Conservation (phyloP, 2,329 filamentous ascomycete species). For the Phoma sp. region DNA sequence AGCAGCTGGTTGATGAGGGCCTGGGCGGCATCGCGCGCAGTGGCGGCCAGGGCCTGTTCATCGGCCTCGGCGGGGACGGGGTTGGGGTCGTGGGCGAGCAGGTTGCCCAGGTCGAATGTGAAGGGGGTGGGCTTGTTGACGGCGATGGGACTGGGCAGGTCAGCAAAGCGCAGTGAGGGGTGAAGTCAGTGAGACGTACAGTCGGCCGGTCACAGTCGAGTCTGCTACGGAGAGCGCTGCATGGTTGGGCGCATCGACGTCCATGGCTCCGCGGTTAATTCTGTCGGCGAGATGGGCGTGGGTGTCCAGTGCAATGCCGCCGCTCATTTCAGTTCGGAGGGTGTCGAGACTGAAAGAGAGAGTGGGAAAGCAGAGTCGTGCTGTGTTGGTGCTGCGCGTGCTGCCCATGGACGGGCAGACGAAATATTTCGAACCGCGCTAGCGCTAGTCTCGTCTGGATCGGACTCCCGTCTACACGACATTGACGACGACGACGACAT, state of each 20-base stretch:
- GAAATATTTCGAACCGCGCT: conserved; percentile 27
- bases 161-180: conserved; percentile 7
- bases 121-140: conserved; percentile 82
- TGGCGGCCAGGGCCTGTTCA: conserved; percentile 72
- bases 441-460: conserved; percentile 16
- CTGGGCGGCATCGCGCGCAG: conserved; percentile 89
- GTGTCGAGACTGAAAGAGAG: neutral
- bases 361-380: neutral
- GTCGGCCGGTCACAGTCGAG: conserved; percentile 39
- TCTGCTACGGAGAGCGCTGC: conserved; percentile 42
- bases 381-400: conserved; percentile 1
- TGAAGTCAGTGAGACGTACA: conserved; percentile 30
- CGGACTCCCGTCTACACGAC: conserved; percentile 7
- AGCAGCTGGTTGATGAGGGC: conserved; percentile 93
- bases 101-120: conserved; percentile 88
- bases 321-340: conserved; percentile 39
- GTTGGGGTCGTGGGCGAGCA: conserved; percentile 87
- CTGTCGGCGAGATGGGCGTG: conserved; percentile 37
- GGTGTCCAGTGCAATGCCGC: conserved; percentile 33
- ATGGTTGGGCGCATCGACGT: conserved; percentile 30
- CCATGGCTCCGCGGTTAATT: conserved; percentile 44
- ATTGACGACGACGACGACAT: conserved; percentile 17
- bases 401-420: conserved; percentile 4
- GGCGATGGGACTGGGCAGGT: conserved; percentile 36
- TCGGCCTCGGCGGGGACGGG: conserved; percentile 67